A percentile compares a stretch with the other conserved stretches of the same genome.
Evolutionary conservation across 2,329 filamentous ascomycete genomes (phyloP).

Genomic region (Endothia cerciana): DNA sequence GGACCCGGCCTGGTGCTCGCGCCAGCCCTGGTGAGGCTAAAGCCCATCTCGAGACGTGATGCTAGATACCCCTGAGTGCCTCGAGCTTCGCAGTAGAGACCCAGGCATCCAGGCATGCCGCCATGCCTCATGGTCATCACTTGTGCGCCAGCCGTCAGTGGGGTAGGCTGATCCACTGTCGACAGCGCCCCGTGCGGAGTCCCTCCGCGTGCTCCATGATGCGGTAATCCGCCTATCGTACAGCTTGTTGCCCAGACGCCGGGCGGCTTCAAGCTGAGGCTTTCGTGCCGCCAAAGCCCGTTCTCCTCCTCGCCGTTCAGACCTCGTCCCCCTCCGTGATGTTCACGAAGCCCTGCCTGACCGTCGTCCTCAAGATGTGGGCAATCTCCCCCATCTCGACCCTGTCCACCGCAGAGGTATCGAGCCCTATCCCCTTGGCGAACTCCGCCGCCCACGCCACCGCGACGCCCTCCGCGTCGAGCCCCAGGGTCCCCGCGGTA

Average conservation of each 20-base stretch:
- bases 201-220: no score
- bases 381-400: slow-evolving; percentile 19
- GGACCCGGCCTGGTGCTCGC: no score
- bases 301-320: neutral
- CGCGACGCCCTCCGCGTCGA: slow-evolving; percentile 25
- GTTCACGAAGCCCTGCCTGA: slow-evolving; percentile 18
- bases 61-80: no score
- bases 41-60: no score
- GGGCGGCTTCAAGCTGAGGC: no score
- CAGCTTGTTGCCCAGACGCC: no score
- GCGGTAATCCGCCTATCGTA: no score
- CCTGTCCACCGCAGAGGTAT: slow-evolving; percentile 8
- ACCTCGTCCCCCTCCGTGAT: slow-evolving; percentile 20
- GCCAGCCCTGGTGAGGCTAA: neutral
- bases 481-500: slow-evolving; percentile 16
- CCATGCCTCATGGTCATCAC: neutral
- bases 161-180: neutral
- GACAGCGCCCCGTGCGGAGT: no score
- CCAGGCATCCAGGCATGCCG: no score
- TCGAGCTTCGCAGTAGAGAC: no score
- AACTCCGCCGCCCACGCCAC: slow-evolving; percentile 29
- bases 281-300: neutral
- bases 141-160: neutral
- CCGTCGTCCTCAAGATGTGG: slow-evolving; percentile 16
- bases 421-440: slow-evolving; percentile 24